Evolutionary conservation across 2,329 filamentous ascomycete species (phyloP).

Genomic region (Pseudogymnoascus sp.): DNA sequence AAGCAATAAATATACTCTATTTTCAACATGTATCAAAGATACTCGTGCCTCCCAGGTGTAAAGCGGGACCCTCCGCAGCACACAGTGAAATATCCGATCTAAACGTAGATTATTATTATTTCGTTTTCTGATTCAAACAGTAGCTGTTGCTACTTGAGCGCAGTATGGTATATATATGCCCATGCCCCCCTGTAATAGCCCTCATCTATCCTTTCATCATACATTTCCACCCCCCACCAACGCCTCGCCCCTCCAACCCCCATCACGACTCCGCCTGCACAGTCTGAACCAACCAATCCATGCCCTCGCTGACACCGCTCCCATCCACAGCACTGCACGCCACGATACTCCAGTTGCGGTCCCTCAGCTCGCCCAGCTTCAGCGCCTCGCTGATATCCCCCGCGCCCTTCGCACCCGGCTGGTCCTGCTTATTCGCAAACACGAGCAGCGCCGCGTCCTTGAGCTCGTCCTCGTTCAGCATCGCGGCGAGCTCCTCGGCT

Average conservation of each 20-base stretch:
- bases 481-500: conserved; percentile 83
- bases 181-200: background rate
- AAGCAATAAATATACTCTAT: background rate
- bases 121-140: conserved; percentile 1
- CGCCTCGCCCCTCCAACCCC: background rate
- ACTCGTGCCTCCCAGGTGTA: background rate
- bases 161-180: conserved; percentile 7
- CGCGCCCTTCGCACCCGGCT: conserved; percentile 91
- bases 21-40: background rate
- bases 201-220: conserved; percentile 5
- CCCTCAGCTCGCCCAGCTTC: conserved; percentile 80
- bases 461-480: conserved; percentile 96
- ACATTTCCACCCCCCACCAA: background rate
- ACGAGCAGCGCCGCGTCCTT: conserved; percentile 87
- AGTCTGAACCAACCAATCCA: conserved; percentile 83
- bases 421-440: conserved; percentile 98
- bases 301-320: conserved; percentile 88
- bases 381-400: conserved; percentile 94
- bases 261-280: conserved; percentile 40
- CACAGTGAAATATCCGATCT: background rate
- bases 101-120: conserved; percentile 8
- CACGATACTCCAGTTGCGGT: conserved; percentile 98
- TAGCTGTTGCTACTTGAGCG: conserved; percentile 1
- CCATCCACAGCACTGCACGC: conserved; percentile 95
- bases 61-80: background rate